phyloP scores from a whole-genome alignment of 805 yeast species.

The Metschnikowia vanudenii region DNA sequence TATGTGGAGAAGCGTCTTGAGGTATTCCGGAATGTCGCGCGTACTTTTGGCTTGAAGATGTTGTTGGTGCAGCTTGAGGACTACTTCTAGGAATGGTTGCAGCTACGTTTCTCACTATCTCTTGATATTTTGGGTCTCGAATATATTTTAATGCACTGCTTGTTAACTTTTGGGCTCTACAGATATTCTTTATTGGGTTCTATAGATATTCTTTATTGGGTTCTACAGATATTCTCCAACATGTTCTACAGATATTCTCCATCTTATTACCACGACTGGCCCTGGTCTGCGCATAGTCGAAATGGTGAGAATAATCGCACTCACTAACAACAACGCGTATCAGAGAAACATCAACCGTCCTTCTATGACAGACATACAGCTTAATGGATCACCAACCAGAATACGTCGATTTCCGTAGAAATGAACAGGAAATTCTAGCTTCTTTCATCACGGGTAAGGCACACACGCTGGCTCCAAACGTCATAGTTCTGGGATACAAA shows the following conservation, averaged over 20 bases:
- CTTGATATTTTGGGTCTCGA: too few species aligned
- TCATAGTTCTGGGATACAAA: constrained; percentile 48
- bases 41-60: constrained; percentile 57
- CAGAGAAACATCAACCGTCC: not conserved
- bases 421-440: constrained; percentile 35
- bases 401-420: constrained; percentile 21
- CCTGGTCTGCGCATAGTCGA: too few species aligned
- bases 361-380: not conserved
- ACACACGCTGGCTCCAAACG: constrained; percentile 30
- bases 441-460: constrained; percentile 33
- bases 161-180: too few species aligned
- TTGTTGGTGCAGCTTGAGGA: constrained; percentile 40
- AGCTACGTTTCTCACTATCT: too few species aligned
- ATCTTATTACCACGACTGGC: too few species aligned
- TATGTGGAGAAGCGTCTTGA: constrained; percentile 45
- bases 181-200: too few species aligned
- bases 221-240: too few species aligned
- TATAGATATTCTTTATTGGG: too few species aligned
- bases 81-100: constrained; percentile 11
- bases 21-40: constrained; percentile 59
- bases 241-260: too few species aligned
- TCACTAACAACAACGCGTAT: too few species aligned
- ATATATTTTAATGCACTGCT: too few species aligned
- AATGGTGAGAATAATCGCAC: too few species aligned
- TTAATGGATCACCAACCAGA: constrained; percentile 6